A percentile compares a stretch with the other conserved stretches of the same genome.
Conservation (phyloP, 441 rosid genomes). For the Cnidoscolus chayamansa region DNA sequence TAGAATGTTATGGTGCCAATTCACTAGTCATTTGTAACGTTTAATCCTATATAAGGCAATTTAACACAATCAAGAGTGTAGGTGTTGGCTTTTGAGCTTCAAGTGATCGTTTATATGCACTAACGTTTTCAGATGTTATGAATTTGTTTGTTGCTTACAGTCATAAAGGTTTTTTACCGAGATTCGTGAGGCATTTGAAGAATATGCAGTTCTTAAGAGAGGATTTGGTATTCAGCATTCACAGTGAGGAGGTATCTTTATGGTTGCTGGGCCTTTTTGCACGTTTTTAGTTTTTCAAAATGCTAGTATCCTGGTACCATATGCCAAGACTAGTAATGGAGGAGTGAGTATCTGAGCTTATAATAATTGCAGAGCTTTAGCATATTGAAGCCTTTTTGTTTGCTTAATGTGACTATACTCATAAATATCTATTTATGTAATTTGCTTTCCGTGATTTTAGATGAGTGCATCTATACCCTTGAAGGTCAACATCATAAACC, state of each 20-base stretch:
- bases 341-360: not conserved
- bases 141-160: constrained; percentile 35
- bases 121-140: not conserved
- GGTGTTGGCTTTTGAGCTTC: not conserved
- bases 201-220: constrained; percentile 73
- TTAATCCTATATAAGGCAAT: not conserved
- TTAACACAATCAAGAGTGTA: not conserved
- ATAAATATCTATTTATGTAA: not conserved
- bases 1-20: not conserved
- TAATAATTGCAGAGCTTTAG: not conserved
- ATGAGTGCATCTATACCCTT: not conserved
- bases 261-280: not conserved
- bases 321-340: not conserved
- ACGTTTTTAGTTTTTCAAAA: not conserved
- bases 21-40: not conserved
- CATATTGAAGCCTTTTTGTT: not conserved
- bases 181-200: constrained; percentile 66
- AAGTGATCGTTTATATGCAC: not conserved
- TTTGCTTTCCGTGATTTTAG: not conserved
- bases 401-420: not conserved
- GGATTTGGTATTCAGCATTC: constrained; percentile 76
- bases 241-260: constrained; percentile 76
- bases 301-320: not conserved
- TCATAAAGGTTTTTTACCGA: constrained; percentile 78
- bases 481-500: not conserved